A percentile compares a stretch with the other conserved stretches of the same genome.
Evolutionary conservation across 75 land plant species (phyloP).

Genomic region (Ceratopteris richardii): DNA sequence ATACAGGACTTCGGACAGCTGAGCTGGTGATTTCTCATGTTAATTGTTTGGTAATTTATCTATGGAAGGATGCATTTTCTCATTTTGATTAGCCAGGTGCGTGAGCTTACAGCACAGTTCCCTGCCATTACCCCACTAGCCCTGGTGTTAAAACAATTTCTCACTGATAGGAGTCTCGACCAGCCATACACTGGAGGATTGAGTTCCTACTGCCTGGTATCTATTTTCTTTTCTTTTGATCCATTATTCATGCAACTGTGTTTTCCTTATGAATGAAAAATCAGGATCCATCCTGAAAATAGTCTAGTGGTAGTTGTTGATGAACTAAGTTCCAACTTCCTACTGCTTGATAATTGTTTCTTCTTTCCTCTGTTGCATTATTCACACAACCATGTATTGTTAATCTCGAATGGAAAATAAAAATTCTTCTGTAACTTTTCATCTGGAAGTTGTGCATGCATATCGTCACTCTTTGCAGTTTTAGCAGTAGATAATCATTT

Average conservation of each 20-base stretch:
- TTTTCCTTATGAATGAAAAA: not conserved
- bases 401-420: too few relatives aligned
- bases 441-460: too few relatives aligned
- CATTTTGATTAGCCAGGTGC: slow-evolving; percentile 45
- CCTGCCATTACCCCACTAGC: slow-evolving; percentile 84
- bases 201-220: slow-evolving; percentile 93
- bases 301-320: not conserved
- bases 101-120: slow-evolving; percentile 73
- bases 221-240: not conserved
- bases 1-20: slow-evolving; percentile 87
- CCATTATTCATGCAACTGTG: not conserved
- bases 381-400: too few relatives aligned
- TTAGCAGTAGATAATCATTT: too few relatives aligned
- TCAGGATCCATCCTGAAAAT: not conserved
- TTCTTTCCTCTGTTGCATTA: too few relatives aligned
- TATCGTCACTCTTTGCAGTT: too few relatives aligned
- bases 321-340: not conserved
- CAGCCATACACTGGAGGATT: slow-evolving; percentile 95
- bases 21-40: slow-evolving; percentile 49
- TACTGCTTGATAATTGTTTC: too few relatives aligned
- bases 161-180: slow-evolving; percentile 88
- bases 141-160: slow-evolving; percentile 78
- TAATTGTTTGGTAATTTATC: too few relatives aligned
- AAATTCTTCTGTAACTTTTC: too few relatives aligned
- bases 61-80: too few relatives aligned